Evolutionary conservation across 352 stramenopile genomes (phyloP), one percentile per base, ranked within the genome.

Genomic region (Pythium oligandrum): DNA sequence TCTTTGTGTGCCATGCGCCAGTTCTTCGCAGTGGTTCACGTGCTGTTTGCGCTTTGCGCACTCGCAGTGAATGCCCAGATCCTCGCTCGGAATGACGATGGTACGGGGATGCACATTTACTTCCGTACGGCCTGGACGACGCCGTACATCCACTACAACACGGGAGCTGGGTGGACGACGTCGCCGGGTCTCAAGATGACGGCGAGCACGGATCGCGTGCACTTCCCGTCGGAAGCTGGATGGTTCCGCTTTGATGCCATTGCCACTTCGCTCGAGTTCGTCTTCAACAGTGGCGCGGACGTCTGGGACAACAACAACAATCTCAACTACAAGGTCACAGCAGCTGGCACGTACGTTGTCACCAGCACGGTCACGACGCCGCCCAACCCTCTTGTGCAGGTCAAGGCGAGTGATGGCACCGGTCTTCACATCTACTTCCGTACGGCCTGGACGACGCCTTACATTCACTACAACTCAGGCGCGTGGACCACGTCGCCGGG

Each of bases 381-480:
- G 10, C 53, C 53, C 5, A 53, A 60, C 35, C 53, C 44, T 4
- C 31, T 60, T 10, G 45, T 59, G 17, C 43, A 51, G 37, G n/a
- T 10, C 7, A 71, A 69, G 53, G 11, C 51, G 1, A 57, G 55
- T 31, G 70, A 80, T 17, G 70, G 73, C 44, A 70, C 60, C 0
- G 71, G 72, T 2, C 40, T 79, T 33, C 62, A 78, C 52, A 44
- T 86, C 36, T 79, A 68, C 68, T 83, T 69, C 50, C 72, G 68
- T 8, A 72, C 72, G 3, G 63, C 57, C 3, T 86, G 75, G 75
- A 63, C 71, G 7, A 30, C 61, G 0, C 63, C 75, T 7, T 59
- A 71, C 63, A 79, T 83, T 40, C 64, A 85, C 57, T 85, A 77
- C 67, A 77, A 66, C 40, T 31, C 59, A 1, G 69, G 70, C 26